Conservation (phyloP, 1,139 yeast genomes). For the Citeromyces hawaiiensis region DNA sequence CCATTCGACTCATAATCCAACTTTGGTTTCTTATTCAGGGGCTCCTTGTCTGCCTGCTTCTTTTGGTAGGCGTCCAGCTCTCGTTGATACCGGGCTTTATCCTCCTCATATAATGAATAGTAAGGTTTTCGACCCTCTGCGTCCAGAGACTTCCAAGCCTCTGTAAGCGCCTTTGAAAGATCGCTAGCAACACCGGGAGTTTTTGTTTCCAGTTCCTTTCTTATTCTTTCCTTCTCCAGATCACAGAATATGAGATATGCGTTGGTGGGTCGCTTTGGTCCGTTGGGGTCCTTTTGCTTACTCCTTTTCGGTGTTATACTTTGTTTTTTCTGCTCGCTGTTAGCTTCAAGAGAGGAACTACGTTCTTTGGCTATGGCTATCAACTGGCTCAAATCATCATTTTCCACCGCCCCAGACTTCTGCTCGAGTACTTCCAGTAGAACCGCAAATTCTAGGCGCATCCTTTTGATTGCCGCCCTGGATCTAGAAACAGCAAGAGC, state of each 20-base stretch:
- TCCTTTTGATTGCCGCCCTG: constrained; percentile 61
- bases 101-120: constrained; percentile 68
- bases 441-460: constrained; percentile 72
- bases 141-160: constrained; percentile 69
- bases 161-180: constrained; percentile 67
- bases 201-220: constrained; percentile 32
- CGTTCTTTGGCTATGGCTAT: constrained; percentile 6
- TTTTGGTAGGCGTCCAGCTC: constrained; percentile 58
- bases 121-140: constrained; percentile 66
- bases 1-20: constrained; percentile 2
- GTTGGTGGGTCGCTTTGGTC: constrained; percentile 83
- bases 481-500: constrained; percentile 73
- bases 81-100: constrained; percentile 57
- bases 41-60: constrained; percentile 17
- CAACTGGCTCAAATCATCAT: constrained; percentile 11
- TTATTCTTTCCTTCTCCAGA: constrained; percentile 63
- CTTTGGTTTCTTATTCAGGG: constrained; percentile 3
- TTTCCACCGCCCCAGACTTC: constrained; percentile 10
- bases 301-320: constrained; percentile 5
- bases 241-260: constrained; percentile 86
- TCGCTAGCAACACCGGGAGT: constrained; percentile 38
- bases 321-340: not conserved
- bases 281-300: constrained; percentile 45
- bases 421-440: constrained; percentile 70
- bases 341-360: not conserved